Conservation (phyloP, 192 early-diverging fungal species). For the Paraglomus brasilianum region DNA sequence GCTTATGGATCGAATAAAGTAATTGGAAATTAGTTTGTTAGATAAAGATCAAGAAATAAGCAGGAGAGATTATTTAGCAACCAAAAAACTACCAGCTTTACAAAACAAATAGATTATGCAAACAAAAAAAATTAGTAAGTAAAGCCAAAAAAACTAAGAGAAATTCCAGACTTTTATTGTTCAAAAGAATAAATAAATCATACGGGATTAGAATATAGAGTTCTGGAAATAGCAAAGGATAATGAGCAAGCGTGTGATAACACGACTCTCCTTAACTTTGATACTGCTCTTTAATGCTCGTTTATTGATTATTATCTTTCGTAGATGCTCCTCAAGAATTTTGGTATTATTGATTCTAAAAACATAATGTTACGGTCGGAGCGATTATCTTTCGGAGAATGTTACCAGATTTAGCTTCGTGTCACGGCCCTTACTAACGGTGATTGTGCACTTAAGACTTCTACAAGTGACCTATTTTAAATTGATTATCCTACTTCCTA, state of each 20-base stretch:
- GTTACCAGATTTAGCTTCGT: too few species aligned
- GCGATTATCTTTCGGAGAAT: too few species aligned
- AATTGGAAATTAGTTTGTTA: slow-evolving; percentile 18
- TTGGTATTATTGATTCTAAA: too few species aligned
- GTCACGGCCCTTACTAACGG: too few species aligned
- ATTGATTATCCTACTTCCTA: too few species aligned
- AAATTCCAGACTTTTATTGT: slow-evolving; percentile 23
- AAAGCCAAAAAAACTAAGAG: slow-evolving; percentile 15
- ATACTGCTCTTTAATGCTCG: slow-evolving; percentile 1
- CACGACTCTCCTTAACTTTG: not conserved
- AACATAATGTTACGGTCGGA: too few species aligned
- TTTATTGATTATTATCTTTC: too few species aligned
- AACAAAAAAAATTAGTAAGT: slow-evolving; percentile 4
- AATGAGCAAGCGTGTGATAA: not conserved
- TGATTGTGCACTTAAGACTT: too few species aligned
- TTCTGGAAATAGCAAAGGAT: slow-evolving; percentile 10
- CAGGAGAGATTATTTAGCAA: slow-evolving; percentile 13
- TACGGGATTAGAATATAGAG: slow-evolving; percentile 25
- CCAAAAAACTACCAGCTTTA: not conserved
- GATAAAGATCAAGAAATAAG: slow-evolving; percentile 13
- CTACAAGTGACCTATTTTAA: too few species aligned
- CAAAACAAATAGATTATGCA: slow-evolving; percentile 9
- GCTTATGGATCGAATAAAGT: slow-evolving; percentile 9
- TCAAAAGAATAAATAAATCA: slow-evolving; percentile 22
- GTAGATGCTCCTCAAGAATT: too few species aligned